Conservation (phyloP, 1,284 basidiomycete genomes). For the Melampsora medusae region DNA sequence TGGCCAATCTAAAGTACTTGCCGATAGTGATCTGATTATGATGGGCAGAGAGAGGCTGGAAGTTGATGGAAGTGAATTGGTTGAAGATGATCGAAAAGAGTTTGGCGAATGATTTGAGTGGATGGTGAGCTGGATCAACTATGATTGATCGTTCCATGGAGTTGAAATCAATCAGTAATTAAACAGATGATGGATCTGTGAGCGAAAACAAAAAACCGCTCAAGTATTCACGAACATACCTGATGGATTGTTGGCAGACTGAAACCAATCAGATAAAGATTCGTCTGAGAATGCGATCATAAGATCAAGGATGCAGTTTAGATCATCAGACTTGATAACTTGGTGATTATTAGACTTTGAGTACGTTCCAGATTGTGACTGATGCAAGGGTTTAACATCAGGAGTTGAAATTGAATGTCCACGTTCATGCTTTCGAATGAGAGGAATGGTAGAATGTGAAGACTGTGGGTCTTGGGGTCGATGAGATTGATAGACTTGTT, state of each 20-base stretch:
- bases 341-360: not conserved
- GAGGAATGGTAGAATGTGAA: no score
- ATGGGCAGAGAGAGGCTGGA: constrained; percentile 12
- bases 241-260: not conserved
- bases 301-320: constrained; percentile 30
- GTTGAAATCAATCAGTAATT: not conserved
- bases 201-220: not conserved
- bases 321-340: constrained; percentile 10
- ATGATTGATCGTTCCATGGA: not conserved
- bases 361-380: not conserved
- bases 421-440: no score
- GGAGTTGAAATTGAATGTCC: no score
- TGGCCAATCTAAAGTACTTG: constrained; percentile 36
- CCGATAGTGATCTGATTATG: constrained; percentile 23
- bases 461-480: no score
- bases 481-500: no score
- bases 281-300: constrained; percentile 19
- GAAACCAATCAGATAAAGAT: constrained; percentile 22
- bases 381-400: not conserved
- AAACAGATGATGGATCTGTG: not conserved
- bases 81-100: constrained; percentile 32
- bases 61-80: constrained; percentile 10
- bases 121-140: not conserved
- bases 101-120: constrained; percentile 24
- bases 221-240: not conserved